Base-by-base conservation (phyloP, 2,329 filamentous ascomycete species). In the Kalaharituber pfeilii region DNA sequence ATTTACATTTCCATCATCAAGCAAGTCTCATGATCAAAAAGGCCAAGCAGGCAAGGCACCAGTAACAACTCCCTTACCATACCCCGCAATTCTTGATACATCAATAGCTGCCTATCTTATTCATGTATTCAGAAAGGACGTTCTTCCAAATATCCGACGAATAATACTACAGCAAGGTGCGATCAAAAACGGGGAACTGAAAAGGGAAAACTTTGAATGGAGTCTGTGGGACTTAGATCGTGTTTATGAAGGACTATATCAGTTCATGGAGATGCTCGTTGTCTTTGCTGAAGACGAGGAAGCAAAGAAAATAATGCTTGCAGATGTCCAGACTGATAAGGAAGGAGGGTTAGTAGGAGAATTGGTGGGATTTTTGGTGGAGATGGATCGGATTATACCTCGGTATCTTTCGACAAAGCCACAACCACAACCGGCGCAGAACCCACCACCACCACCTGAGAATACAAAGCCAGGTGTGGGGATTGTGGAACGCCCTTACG, bases 191-290 rank as follows among this genome's bases (percentile, higher is more conserved):
- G 59, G 59, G 5, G 53, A 57, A 20, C 29, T 57, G 36, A 54
- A 53, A 44, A 59, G 57, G 39, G 59, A 61, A 26, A 52, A 49
- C 13, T 61, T 61, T 18, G 57, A 60, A 50, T 53, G 54, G 11
- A 60, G 58, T 42, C 52, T 61, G 18, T 61, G 59, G 59, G 59
- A 61, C 39, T 50, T 61, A 8, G 59, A 61, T 28, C 33, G 59
- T 24, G 57, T 60, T 44, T 61, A 61, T 47, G 59, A 61, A 49
- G 59, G 59, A 22, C 42, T 61, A 49, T 61, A 61, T 36, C 59
- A 61, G 33, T 60, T 61, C 44, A 50, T 61, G 9, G 59, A 61
- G 47, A 44, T 61, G 13, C 49, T 61, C 26, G 57, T 61, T 20
- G 53, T 61, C 22, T 60, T 61, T 44, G 59, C 59, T 1, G 59